phyloP scores from a whole-genome alignment of 441 rosid genomes.

The Eugenia klotzschiana region DNA sequence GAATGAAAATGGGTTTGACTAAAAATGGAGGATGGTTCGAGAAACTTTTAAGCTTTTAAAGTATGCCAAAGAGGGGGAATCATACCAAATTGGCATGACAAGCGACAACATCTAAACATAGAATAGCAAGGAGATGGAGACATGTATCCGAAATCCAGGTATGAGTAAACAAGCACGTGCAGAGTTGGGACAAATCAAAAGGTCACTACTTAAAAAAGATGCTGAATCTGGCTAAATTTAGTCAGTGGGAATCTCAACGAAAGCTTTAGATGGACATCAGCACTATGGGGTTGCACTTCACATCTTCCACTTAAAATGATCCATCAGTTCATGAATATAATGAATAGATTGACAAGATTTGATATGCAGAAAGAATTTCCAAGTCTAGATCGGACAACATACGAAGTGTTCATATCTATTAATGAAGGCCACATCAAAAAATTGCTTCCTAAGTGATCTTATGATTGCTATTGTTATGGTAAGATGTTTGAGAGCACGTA shows the following conservation, averaged over 20 bases:
- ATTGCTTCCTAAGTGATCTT: slow-evolving; percentile 57
- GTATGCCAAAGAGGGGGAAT: neutral
- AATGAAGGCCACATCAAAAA: slow-evolving; percentile 24
- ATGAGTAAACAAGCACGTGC: neutral
- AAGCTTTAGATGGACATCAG: neutral
- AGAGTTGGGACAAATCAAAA: neutral
- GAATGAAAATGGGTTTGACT: neutral
- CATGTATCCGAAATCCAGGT: neutral
- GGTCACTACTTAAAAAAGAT: neutral
- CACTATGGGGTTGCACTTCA: neutral
- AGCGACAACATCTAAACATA: neutral
- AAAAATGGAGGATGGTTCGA: neutral
- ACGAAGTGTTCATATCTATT: neutral
- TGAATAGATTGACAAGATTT: neutral
- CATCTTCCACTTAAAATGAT: neutral
- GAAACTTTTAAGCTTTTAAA: neutral
- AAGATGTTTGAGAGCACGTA: slow-evolving; percentile 10
- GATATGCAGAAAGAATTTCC: neutral
- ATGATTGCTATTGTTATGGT: slow-evolving; percentile 34
- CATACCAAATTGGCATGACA: neutral
- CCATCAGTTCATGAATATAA: neutral
- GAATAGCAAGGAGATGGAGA: neutral
- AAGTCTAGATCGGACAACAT: neutral
- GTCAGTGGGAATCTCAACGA: neutral
- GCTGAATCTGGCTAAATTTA: neutral